phyloP scores from a whole-genome alignment of 1,139 yeast genomes.

The Kodamaea ohmeri region DNA sequence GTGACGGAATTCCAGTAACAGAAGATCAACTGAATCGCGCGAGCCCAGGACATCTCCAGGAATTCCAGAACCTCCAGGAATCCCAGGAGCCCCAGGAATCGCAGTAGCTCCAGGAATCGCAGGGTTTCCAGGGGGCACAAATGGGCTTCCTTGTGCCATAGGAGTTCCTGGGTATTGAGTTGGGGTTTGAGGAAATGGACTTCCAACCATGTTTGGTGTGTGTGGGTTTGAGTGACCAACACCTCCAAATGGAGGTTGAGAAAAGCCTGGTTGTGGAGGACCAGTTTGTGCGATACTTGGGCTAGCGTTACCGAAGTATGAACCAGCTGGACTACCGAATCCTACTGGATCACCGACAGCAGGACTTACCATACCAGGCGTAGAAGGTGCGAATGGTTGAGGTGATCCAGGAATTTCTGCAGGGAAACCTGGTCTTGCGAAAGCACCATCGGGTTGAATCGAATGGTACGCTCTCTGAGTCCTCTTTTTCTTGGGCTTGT shows the following conservation, averaged over 20 bases:
- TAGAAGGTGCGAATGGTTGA: not conserved
- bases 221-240: not conserved
- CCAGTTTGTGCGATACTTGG: too few species aligned
- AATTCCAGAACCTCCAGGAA: not conserved
- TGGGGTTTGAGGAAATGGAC: not conserved
- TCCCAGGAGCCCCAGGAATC: too few species aligned
- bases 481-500: constrained; percentile 35
- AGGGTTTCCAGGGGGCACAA: not conserved
- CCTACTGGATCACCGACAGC: not conserved
- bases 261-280: not conserved
- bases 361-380: constrained; percentile 12
- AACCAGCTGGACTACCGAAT: not conserved
- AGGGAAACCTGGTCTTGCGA: constrained; percentile 1
- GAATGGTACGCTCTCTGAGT: constrained; percentile 48
- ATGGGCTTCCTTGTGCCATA: too few species aligned
- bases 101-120: too few species aligned
- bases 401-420: not conserved
- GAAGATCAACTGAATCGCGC: constrained; percentile 24
- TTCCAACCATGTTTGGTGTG: not conserved
- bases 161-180: not conserved
- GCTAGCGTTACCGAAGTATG: not conserved
- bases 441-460: not conserved
- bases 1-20: constrained; percentile 48
- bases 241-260: not conserved
- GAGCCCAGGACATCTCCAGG: not conserved